Evolutionary conservation across 768 basidiomycete species (phyloP), one percentile per base, ranked within the genome.

Genomic region (Harrya chromipes): DNA sequence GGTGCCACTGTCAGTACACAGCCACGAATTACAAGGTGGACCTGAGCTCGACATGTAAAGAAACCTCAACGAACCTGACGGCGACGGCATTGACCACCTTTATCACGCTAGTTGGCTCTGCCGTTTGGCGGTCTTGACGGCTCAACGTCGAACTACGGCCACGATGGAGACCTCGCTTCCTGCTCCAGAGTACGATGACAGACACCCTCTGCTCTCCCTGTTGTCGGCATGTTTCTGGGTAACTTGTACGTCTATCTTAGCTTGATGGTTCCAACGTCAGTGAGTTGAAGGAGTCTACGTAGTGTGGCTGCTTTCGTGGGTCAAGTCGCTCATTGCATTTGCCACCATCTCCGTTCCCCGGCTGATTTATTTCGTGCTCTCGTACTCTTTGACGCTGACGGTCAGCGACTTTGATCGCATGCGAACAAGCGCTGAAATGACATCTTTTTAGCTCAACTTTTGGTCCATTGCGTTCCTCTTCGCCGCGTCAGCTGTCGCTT

Each of bases 321-420:
- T 75, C 17, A 87, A 83, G 65, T 72, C 80, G 14, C 69, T 93
- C 42, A 76, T 92, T 46, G 81, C 84, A 1, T 89, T 95, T 60
- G 77, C 77, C 12, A 94, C 94, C 3, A 87, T 97, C 48, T 85
- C 87, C 9, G 60, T 94, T 13, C 94, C 94, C 1, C 77, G 83
- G 51, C 79, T 78, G 69, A 84, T 92, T 38, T 92, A 90, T 62
- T 75, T 81, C 16, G 70, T 88, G 12, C 75, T 93, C 21, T 91
- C 90, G 11, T 93, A 92, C 63, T 91, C 91, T 5, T 84, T 93
- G 81, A 94, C 91, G 1, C 74, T 94, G 56, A 92, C 90, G 47
- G 91, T 90, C 62, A 40, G 81, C 60, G 21, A 20, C 35, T 54
- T 41, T 16, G 7, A 50, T 46, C 16, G 8, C 33, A 27, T 20